phyloP scores from a whole-genome alignment of 2,329 filamentous ascomycete genomes.

The Simplicillium aogashimaense region DNA sequence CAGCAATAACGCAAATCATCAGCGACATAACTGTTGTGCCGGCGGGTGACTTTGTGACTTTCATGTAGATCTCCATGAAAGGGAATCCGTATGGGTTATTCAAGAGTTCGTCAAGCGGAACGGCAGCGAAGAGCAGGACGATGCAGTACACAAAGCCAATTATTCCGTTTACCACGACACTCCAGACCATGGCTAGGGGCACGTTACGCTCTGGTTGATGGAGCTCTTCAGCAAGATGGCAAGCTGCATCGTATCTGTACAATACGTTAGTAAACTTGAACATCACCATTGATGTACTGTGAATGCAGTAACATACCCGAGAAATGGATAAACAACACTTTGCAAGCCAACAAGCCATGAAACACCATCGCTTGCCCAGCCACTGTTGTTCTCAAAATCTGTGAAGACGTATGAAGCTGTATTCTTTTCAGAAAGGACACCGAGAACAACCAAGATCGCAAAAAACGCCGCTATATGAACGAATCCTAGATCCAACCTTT shows the following conservation, averaged over 20 bases:
- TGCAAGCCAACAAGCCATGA: slow-evolving; percentile 22
- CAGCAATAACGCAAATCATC: slow-evolving; percentile 15
- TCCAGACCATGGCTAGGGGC: slow-evolving; percentile 22
- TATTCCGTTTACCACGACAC: slow-evolving; percentile 29
- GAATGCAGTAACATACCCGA: slow-evolving; percentile 15
- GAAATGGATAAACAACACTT: slow-evolving; percentile 20
- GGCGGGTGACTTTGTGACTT: slow-evolving; percentile 14
- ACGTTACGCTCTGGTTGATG: slow-evolving; percentile 21
- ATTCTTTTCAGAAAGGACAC: slow-evolving; percentile 20
- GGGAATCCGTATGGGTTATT: slow-evolving; percentile 29
- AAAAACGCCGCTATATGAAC: slow-evolving; percentile 18
- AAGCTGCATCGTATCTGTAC: slow-evolving; percentile 20
- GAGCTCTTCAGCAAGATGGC: slow-evolving; percentile 22
- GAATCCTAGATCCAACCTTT: slow-evolving; percentile 8
- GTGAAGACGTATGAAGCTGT: slow-evolving; percentile 18
- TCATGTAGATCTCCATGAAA: slow-evolving; percentile 28
- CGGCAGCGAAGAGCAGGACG: slow-evolving; percentile 32
- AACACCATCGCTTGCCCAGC: slow-evolving; percentile 19
- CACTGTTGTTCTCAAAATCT: slow-evolving; percentile 19
- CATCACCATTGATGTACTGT: too few relatives aligned
- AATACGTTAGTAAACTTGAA: background rate
- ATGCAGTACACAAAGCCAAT: slow-evolving; percentile 31
- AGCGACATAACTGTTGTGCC: slow-evolving; percentile 19
- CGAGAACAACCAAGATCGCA: slow-evolving; percentile 16
- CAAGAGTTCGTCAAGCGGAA: slow-evolving; percentile 24